These are phyloP conservation scores for Leptodermis oblonga DNA, from an alignment of 257 asterid genomes.

Conservation along the genomic window DNA sequence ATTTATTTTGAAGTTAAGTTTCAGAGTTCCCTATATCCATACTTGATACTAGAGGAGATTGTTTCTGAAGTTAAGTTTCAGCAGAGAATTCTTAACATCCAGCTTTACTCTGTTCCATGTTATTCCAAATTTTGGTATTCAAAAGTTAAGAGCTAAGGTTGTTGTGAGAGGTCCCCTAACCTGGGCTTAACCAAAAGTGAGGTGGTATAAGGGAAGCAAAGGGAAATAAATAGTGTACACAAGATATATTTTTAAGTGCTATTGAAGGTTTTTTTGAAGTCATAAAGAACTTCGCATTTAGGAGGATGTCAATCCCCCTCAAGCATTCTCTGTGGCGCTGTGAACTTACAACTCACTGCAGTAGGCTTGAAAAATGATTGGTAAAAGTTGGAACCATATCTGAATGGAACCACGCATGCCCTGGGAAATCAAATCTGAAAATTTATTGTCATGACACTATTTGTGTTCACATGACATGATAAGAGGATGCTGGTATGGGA, in stretches of 20 bases:
- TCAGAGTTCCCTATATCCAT: neutral
- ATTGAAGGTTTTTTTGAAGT: neutral
- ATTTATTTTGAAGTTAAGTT: too few species aligned
- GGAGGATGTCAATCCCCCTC: neutral
- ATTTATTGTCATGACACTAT: too few species aligned
- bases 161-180: too few species aligned
- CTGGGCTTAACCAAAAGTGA: too few species aligned
- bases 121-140: neutral
- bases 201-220: neutral
- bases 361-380: neutral
- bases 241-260: neutral
- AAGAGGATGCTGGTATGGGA: too few species aligned
- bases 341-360: neutral
- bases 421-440: too few species aligned
- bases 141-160: too few species aligned
- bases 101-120: neutral
- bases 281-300: too few species aligned
- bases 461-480: too few species aligned
- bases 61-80: too few species aligned
- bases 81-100: neutral
- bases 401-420: too few species aligned
- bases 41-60: neutral
- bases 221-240: neutral
- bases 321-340: neutral
- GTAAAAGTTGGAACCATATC: too few species aligned